Conservation (phyloP, 345 rosid genomes). For the Brassica cretica region DNA sequence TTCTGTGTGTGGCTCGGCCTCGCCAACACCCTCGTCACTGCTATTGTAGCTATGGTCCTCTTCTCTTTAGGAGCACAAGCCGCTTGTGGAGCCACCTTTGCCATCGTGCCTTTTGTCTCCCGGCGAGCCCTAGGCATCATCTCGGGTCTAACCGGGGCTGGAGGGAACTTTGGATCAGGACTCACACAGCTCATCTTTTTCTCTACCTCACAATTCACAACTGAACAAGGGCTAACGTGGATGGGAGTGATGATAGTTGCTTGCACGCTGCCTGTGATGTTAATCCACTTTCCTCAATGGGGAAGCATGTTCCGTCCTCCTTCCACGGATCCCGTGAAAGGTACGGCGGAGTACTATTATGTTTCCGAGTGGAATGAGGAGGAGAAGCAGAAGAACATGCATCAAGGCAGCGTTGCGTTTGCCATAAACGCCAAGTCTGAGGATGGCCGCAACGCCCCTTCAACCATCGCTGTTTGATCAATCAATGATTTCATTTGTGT, state of each 20-base stretch:
- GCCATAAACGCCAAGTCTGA: slow-evolving; percentile 51
- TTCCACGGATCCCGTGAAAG: slow-evolving; percentile 20
- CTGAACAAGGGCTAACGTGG: slow-evolving; percentile 45
- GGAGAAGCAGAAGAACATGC: slow-evolving; percentile 50
- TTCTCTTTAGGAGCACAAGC: slow-evolving; percentile 64
- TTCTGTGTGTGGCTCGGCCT: slow-evolving; percentile 57
- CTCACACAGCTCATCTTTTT: slow-evolving; percentile 57
- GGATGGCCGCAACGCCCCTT: slow-evolving; percentile 38
- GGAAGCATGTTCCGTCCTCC: slow-evolving; percentile 62
- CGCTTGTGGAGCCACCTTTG: slow-evolving; percentile 62
- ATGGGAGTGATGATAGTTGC: slow-evolving; percentile 65
- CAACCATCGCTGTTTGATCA: slow-evolving; percentile 23
- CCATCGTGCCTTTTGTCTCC: slow-evolving; percentile 57
- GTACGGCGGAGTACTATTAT: slow-evolving; percentile 47
- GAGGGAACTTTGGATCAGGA: slow-evolving; percentile 64
- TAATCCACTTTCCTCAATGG: slow-evolving; percentile 63
- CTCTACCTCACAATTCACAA: slow-evolving; percentile 41
- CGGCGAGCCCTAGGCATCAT: slow-evolving; percentile 56
- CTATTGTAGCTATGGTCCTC: slow-evolving; percentile 50
- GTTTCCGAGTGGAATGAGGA: slow-evolving; percentile 46
- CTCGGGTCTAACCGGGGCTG: slow-evolving; percentile 57
- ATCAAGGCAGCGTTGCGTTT: slow-evolving; percentile 46
- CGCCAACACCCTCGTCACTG: slow-evolving; percentile 39
- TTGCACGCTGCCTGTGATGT: slow-evolving; percentile 49
- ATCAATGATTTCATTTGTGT: background rate